Base-by-base conservation (phyloP, 1,284 basidiomycete species). In the Tilletia indica region DNA sequence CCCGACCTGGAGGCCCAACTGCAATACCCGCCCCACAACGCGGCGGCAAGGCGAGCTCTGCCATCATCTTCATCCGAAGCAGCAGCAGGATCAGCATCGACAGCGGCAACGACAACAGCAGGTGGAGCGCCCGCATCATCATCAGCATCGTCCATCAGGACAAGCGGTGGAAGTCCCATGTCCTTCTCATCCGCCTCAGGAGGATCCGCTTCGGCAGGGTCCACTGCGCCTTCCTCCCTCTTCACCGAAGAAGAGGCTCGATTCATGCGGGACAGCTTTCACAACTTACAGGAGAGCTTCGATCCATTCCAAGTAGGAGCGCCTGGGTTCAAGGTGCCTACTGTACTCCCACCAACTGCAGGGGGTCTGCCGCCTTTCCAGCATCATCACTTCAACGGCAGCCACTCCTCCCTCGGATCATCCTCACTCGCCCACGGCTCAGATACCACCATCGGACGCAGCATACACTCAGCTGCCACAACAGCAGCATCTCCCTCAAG, bases 231-330 rank as follows among this genome's bases (percentile, higher is more conserved):
- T 6, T 58, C 49, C 42, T 77, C 77, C 4, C 74, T 81, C 34
- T 81, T 81, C 76, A 76, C 73, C 68, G 68, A 71, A 1, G 78
- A 80, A 68, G 80, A 81, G 73, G 72, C 77, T 64, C 75, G 74
- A 34, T 81, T 81, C 72, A 77, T 81, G 70, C 74, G 71, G 25
- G 80, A 80, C 63, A 76, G 74, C n/a, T 72, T 81, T 25, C 71
- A 72, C 0, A 77, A 74, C 0, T 8, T 63, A 6, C 77, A 76
- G 1, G 77, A 80, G 21, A 73, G 72, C 12, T 81, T 81, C 49
- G 80, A 81, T 61, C 80, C 80, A 19, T 81, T 81, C 72, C 78
- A 74, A 42, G 71, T 79, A 49, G 77, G 79, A 31, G 77, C 78
- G 11, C 78, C 77, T 16, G 77, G 77, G 56, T 80, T 81, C 74